Conservation (phyloP, 129 eudicot genomes). For the Helianthus tuberosus region DNA sequence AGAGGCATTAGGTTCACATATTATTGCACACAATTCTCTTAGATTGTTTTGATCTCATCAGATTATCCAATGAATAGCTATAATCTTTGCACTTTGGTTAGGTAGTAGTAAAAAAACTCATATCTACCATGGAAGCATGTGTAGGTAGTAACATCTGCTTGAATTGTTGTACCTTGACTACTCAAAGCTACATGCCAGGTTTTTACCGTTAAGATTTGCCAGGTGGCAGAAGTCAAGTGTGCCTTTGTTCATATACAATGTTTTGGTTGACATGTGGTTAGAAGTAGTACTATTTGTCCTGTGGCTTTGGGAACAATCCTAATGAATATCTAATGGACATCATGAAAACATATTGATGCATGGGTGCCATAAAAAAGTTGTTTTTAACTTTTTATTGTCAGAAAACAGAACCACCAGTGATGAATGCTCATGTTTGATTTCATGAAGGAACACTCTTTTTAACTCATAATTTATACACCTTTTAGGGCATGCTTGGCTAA, state of each 20-base stretch:
- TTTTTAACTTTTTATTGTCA: not conserved
- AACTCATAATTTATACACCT: too few relatives aligned
- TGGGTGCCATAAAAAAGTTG: conserved; percentile 10
- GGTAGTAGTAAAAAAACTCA: not conserved
- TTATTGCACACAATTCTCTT: too few relatives aligned
- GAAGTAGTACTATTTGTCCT: too few relatives aligned
- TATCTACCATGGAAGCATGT: not conserved
- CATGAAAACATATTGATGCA: not conserved
- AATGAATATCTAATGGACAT: not conserved
- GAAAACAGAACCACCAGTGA: not conserved
- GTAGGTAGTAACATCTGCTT: not conserved
- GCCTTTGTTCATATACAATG: too few relatives aligned
- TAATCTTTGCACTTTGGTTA: not conserved
- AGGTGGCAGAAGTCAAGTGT: too few relatives aligned
- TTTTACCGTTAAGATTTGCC: too few relatives aligned
- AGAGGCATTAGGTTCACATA: not conserved
- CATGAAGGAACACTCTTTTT: too few relatives aligned
- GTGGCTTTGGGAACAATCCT: conserved; percentile 8
- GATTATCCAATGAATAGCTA: not conserved
- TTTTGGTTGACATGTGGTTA: too few relatives aligned
- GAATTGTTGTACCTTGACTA: conserved; percentile 25
- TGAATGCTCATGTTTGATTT: not conserved
- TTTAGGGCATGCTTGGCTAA: too few relatives aligned
- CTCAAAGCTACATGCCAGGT: not conserved
- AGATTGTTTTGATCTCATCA: not conserved